Evolutionary conservation across 2,329 filamentous ascomycete species (phyloP).

Genomic region (Pseudomassariella vexata): DNA sequence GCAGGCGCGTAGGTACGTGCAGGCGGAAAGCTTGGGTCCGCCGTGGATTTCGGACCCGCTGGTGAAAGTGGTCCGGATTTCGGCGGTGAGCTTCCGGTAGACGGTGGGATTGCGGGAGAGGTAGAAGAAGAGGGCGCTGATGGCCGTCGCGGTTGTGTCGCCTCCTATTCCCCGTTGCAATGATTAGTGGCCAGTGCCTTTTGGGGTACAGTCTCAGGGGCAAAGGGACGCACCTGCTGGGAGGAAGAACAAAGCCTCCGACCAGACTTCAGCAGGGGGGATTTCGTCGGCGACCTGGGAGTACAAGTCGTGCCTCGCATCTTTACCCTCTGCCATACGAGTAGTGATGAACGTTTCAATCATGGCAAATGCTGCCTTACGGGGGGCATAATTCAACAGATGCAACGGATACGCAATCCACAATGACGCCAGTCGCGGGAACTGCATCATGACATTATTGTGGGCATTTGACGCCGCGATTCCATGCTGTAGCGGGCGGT

Average conservation of each 20-base stretch:
- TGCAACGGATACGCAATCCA: too few species aligned
- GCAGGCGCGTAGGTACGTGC: slow-evolving; percentile 36
- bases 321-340: slow-evolving; percentile 9
- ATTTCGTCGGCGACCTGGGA: slow-evolving; percentile 12
- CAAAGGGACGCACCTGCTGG: slow-evolving; percentile 4
- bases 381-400: too few species aligned
- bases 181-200: background rate
- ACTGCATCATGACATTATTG: too few species aligned
- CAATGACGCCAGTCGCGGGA: too few species aligned
- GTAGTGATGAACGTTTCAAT: slow-evolving; percentile 14
- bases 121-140: slow-evolving; percentile 28
- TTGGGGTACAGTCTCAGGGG: background rate
- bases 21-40: slow-evolving; percentile 25
- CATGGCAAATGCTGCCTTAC: too few species aligned
- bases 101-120: slow-evolving; percentile 20
- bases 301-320: slow-evolving; percentile 13
- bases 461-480: too few species aligned
- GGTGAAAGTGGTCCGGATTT: slow-evolving; percentile 27
- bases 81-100: slow-evolving; percentile 19
- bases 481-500: too few species aligned
- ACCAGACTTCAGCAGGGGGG: too few species aligned
- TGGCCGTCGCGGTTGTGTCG: slow-evolving; percentile 26
- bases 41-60: slow-evolving; percentile 20
- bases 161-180: too few species aligned
- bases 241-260: slow-evolving; percentile 6